Conservation (phyloP, 305 asterid genomes). For the Solanum chacoense region DNA sequence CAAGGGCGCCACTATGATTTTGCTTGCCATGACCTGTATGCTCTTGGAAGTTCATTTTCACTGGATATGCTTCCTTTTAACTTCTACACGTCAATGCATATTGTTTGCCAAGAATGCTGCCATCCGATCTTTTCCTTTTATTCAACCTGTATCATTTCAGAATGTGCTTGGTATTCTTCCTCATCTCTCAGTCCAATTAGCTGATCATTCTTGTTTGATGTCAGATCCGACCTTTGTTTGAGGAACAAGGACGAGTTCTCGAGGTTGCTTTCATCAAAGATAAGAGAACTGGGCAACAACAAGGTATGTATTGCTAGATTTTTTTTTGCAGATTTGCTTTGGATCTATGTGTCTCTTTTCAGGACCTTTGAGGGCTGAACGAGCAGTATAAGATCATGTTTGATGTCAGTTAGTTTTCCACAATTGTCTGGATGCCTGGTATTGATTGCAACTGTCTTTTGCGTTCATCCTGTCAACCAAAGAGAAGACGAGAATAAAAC, state of each 20-base stretch:
- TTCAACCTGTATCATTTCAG: not conserved
- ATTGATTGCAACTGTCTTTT: conserved; percentile 38
- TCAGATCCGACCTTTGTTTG: conserved; percentile 85
- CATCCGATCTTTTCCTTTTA: not conserved
- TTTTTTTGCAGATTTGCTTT: conserved; percentile 4
- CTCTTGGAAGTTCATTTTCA: not conserved
- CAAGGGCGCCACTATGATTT: not conserved
- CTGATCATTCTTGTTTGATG: conserved; percentile 9
- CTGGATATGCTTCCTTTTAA: not conserved
- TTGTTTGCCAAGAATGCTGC: conserved; percentile 1
- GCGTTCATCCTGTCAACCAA: conserved; percentile 49
- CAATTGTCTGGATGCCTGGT: conserved; percentile 17
- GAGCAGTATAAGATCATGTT: conserved; percentile 53
- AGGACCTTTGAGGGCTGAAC: conserved; percentile 81
- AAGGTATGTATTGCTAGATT: conserved; percentile 53
- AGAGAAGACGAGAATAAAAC: conserved; percentile 52
- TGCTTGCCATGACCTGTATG: not conserved
- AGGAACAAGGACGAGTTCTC: conserved; percentile 69
- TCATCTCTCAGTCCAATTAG: conserved; percentile 4
- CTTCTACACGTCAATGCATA: not conserved
- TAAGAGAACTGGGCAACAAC: conserved; percentile 91
- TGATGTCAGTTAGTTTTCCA: conserved; percentile 50
- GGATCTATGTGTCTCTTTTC: conserved; percentile 47
- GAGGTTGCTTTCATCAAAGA: conserved; percentile 96
- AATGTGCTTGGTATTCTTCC: not conserved